A percentile compares a stretch with the other conserved stretches of the same genome.
phyloP scores from a whole-genome alignment of 108 stramenopile genomes.

The Seminavis robusta region DNA sequence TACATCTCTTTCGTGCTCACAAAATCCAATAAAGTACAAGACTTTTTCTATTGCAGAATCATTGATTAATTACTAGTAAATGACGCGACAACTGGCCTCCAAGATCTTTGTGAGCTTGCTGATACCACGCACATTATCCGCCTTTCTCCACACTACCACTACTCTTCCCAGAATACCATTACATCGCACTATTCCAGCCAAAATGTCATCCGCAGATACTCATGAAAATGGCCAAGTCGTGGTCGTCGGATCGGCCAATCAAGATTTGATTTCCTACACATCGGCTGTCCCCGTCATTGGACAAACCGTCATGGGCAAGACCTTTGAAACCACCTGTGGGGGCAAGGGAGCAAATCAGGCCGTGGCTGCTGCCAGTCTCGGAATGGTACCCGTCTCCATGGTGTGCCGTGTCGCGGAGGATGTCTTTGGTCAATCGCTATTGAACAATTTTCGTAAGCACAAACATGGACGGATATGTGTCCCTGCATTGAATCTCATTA shows the following conservation, averaged over 20 bases:
- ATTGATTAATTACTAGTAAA: too few species aligned
- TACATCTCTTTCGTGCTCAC: too few species aligned
- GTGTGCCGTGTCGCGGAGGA: slow-evolving; percentile 77
- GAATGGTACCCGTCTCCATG: slow-evolving; percentile 61
- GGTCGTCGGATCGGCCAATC: slow-evolving; percentile 78
- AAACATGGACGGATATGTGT: background rate
- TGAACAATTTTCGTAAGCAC: slow-evolving; percentile 37
- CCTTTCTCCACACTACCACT: too few species aligned
- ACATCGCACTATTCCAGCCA: too few species aligned
- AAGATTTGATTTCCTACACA: slow-evolving; percentile 69
- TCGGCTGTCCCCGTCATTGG: slow-evolving; percentile 55
- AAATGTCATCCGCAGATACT: too few species aligned
- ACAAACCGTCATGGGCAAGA: slow-evolving; percentile 78
- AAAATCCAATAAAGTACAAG: too few species aligned
- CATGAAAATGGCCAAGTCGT: too few species aligned
- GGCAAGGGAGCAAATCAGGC: slow-evolving; percentile 95
- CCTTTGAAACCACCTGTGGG: slow-evolving; percentile 70
- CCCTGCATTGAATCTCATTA: background rate
- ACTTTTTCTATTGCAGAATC: too few species aligned
- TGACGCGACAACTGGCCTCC: too few species aligned
- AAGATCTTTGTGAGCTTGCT: too few species aligned
- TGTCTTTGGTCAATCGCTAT: slow-evolving; percentile 51
- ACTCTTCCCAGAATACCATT: too few species aligned
- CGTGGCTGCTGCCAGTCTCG: slow-evolving; percentile 74
- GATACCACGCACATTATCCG: too few species aligned